A percentile compares a stretch with the other conserved stretches of the same genome.
Conservation (phyloP, 2,329 filamentous ascomycete genomes). For the Ophiocordyceps polyrhachis-furcata region DNA sequence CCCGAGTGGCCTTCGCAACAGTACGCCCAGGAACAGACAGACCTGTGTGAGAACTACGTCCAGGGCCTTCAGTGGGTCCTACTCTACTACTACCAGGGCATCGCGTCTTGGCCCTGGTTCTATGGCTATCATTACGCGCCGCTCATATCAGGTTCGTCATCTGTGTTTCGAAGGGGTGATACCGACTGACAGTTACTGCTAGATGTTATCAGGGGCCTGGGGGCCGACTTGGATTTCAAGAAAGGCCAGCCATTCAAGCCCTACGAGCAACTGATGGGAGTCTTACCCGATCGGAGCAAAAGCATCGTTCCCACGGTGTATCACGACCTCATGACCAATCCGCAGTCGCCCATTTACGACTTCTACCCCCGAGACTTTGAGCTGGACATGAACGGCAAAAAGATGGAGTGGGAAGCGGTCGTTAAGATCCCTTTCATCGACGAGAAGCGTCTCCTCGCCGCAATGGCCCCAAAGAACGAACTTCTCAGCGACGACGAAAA, state of each 20-base stretch:
- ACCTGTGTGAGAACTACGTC: conserved; percentile 87
- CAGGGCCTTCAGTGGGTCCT: conserved; percentile 96
- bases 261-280: conserved; percentile 95
- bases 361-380: conserved; percentile 97
- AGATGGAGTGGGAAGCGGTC: conserved; percentile 98
- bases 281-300: conserved; percentile 92
- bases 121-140: conserved; percentile 94
- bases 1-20: conserved; percentile 66
- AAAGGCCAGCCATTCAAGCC: conserved; percentile 90
- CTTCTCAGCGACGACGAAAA: conserved; percentile 63
- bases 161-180: not conserved
- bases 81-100: conserved; percentile 93
- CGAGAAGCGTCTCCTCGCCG: conserved; percentile 63
- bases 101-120: conserved; percentile 98
- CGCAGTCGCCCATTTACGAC: conserved; percentile 83
- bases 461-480: conserved; percentile 72
- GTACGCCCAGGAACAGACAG: conserved; percentile 54
- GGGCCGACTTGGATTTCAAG: conserved; percentile 76
- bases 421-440: conserved; percentile 99
- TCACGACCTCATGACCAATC: conserved; percentile 80
- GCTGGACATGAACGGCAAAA: conserved; percentile 98
- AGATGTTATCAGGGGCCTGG: conserved; percentile 78
- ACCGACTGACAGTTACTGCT: conserved; percentile 1
- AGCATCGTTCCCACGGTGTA: conserved; percentile 80
- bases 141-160: conserved; percentile 59